Conservation (phyloP, 305 asterid genomes). For the Salvia sclarea region DNA sequence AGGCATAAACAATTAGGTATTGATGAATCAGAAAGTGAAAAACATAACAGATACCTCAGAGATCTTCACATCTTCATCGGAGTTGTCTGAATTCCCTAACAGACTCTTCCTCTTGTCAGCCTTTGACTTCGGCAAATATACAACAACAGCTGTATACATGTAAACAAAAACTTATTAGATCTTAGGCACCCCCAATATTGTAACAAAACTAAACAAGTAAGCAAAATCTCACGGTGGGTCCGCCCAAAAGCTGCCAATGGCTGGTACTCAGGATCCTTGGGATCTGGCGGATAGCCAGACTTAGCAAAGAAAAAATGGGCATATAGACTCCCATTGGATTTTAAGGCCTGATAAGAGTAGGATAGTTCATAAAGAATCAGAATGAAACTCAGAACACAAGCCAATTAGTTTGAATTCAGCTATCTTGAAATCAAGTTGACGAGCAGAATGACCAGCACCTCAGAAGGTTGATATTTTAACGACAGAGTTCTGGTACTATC, state of each 20-base stretch:
- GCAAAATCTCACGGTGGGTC: slow-evolving; percentile 60
- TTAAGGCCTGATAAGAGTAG: slow-evolving; percentile 55
- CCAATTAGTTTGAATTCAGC: slow-evolving; percentile 20
- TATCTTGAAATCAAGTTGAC: slow-evolving; percentile 6
- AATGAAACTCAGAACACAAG: slow-evolving; percentile 9
- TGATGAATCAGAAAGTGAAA: slow-evolving; percentile 15
- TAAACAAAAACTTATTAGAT: slow-evolving; percentile 23
- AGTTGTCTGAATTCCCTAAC: slow-evolving; percentile 56
- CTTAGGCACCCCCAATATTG: slow-evolving; percentile 14
- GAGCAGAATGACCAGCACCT: slow-evolving; percentile 52
- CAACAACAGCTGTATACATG: slow-evolving; percentile 62
- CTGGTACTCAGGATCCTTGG: slow-evolving; percentile 88
- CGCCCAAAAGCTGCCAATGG: slow-evolving; percentile 83
- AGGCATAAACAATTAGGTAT: slow-evolving; percentile 12
- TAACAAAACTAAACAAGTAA: not conserved
- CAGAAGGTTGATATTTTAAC: slow-evolving; percentile 72
- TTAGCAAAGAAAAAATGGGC: slow-evolving; percentile 94
- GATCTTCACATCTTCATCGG: slow-evolving; percentile 39
- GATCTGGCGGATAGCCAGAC: slow-evolving; percentile 90
- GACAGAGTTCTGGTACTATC: slow-evolving; percentile 75
- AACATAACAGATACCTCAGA: slow-evolving; percentile 50
- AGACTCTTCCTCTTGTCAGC: slow-evolving; percentile 78
- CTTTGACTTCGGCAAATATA: slow-evolving; percentile 82
- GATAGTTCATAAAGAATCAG: slow-evolving; percentile 9
- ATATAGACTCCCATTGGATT: slow-evolving; percentile 87